These are phyloP conservation scores for Conidiobolus incongruus DNA, from an alignment of 371 early-diverging fungal species.

Conservation along the genomic window DNA sequence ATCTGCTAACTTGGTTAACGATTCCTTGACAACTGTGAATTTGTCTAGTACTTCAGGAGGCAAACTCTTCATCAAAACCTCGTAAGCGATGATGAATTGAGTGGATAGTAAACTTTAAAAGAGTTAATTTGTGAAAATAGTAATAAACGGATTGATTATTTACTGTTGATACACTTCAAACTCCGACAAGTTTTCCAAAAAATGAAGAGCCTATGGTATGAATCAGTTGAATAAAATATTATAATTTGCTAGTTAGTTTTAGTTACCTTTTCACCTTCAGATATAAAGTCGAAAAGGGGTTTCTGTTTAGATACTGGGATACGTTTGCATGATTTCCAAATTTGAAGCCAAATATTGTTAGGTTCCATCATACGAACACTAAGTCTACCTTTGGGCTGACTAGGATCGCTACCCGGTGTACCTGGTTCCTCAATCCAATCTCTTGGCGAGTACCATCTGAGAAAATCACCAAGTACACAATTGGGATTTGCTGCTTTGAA, in stretches of 20 bases:
- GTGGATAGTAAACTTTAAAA: conserved; percentile 38
- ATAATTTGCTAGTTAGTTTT: background rate
- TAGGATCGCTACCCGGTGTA: conserved; percentile 3
- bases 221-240: background rate
- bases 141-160: conserved; percentile 3
- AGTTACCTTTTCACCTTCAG: conserved; percentile 39
- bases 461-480: conserved; percentile 61
- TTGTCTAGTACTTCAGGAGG: conserved; percentile 32
- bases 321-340: conserved; percentile 45
- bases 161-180: conserved; percentile 41
- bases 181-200: conserved; percentile 38
- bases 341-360: conserved; percentile 65
- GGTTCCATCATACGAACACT: conserved; percentile 61
- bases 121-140: background rate
- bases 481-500: conserved; percentile 31
- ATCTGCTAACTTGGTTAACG: conserved; percentile 18
- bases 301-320: conserved; percentile 51
- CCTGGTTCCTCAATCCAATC: conserved; percentile 32
- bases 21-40: conserved; percentile 12
- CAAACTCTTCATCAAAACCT: conserved; percentile 21
- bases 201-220: conserved; percentile 27
- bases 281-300: conserved; percentile 46
- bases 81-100: conserved; percentile 45
- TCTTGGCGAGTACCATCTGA: conserved; percentile 88
- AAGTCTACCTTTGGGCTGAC: conserved; percentile 18